A percentile compares a stretch with the other conserved stretches of the same genome.
Conservation (phyloP, 2,329 filamentous ascomycete species). For the Sordariomycetes sp. region DNA sequence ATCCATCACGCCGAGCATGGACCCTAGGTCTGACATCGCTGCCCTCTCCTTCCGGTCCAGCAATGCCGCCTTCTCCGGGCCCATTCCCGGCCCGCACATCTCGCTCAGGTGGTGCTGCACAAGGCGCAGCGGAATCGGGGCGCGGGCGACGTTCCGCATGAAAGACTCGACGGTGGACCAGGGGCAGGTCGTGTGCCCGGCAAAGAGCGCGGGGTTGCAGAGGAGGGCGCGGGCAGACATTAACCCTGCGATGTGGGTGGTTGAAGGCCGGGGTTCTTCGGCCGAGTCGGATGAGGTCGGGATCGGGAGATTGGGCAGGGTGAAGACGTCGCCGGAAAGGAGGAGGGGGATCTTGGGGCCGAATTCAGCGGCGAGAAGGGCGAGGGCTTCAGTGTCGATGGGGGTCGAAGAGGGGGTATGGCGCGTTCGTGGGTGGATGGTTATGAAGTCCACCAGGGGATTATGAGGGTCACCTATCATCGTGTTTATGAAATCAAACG, state of each 20-base stretch:
- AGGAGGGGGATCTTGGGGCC: slow-evolving; percentile 48
- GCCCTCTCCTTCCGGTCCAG: slow-evolving; percentile 45
- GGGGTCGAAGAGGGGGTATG: slow-evolving; percentile 49
- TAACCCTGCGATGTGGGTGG: slow-evolving; percentile 46
- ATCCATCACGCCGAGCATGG: slow-evolving; percentile 49
- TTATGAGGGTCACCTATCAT: slow-evolving; percentile 44
- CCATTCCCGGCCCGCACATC: slow-evolving; percentile 52
- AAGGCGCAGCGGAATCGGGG: slow-evolving; percentile 52
- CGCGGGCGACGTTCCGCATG: slow-evolving; percentile 43
- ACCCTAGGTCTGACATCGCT: slow-evolving; percentile 34
- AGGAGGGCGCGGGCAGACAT: slow-evolving; percentile 63
- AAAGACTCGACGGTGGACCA: slow-evolving; percentile 55
- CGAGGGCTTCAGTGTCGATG: slow-evolving; percentile 51
- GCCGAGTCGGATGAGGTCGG: slow-evolving; percentile 14
- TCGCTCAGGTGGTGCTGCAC: slow-evolving; percentile 56
- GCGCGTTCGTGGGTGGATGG: slow-evolving; percentile 57
- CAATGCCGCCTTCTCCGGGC: slow-evolving; percentile 37
- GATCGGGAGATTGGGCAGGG: slow-evolving; percentile 35
- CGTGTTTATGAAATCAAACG: slow-evolving; percentile 51
- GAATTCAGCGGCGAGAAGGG: slow-evolving; percentile 40
- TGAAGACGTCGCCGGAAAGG: slow-evolving; percentile 60
- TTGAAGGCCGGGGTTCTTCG: slow-evolving; percentile 18
- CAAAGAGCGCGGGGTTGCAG: slow-evolving; percentile 57
- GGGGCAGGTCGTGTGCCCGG: slow-evolving; percentile 43
- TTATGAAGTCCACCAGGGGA: slow-evolving; percentile 52